A percentile compares a stretch with the other conserved stretches of the same genome.
phyloP scores from a whole-genome alignment of 1,284 basidiomycete species.

The Sporisorium sorghi region DNA sequence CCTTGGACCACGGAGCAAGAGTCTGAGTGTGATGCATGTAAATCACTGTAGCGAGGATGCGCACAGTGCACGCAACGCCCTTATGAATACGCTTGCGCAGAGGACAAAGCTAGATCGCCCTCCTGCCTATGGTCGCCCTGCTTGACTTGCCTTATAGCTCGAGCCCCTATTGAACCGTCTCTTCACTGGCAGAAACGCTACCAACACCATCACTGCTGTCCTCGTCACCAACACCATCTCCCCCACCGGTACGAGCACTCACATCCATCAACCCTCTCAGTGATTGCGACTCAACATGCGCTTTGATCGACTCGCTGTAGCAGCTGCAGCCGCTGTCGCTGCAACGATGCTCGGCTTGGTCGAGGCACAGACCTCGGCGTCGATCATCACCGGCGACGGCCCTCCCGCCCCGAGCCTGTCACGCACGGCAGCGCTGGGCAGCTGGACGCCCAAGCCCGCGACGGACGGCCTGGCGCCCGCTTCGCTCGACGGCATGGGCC shows the following conservation, averaged over 20 bases:
- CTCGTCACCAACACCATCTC: slow-evolving; percentile 4
- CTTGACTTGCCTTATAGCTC: background rate
- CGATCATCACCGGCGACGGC: slow-evolving; percentile 41
- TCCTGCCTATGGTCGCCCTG: background rate
- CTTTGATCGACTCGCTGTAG: slow-evolving; percentile 14
- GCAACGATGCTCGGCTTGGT: slow-evolving; percentile 20
- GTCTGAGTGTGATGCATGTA: background rate
- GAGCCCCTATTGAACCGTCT: background rate
- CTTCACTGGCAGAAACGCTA: background rate
- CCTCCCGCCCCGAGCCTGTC: slow-evolving; percentile 38
- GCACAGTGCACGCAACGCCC: no score
- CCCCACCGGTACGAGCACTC: background rate
- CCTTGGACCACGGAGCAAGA: no score
- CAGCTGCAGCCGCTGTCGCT: slow-evolving; percentile 19
- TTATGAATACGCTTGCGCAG: background rate
- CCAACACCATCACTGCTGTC: background rate
- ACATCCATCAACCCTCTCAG: background rate
- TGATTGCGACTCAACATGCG: slow-evolving; percentile 22
- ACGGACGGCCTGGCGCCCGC: slow-evolving; percentile 29
- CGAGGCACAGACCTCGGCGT: slow-evolving; percentile 26
- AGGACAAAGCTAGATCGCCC: background rate
- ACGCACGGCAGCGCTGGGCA: slow-evolving; percentile 38
- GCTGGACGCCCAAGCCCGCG: slow-evolving; percentile 41
- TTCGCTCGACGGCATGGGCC: slow-evolving; percentile 34
- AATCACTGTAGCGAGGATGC: no score